Evolutionary conservation across 768 basidiomycete genomes (phyloP).

Genomic region (Hericium erinaceus): DNA sequence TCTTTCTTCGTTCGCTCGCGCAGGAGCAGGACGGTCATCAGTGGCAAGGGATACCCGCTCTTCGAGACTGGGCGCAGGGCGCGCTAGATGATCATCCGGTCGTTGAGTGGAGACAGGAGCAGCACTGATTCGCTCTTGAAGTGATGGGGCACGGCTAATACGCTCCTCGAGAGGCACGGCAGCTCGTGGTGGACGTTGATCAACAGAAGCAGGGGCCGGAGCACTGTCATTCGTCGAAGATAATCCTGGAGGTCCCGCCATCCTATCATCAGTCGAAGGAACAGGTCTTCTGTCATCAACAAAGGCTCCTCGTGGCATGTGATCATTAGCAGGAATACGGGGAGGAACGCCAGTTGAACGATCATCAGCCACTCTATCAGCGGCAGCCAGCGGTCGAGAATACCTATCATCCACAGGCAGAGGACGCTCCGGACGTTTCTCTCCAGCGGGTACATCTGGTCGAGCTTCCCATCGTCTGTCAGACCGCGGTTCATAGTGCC

Average conservation of each 20-base stretch:
- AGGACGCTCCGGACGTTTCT: conserved; percentile 8
- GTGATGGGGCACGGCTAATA: conserved; percentile 11
- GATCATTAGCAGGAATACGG: not conserved
- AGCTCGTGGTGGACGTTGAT: conserved; percentile 10
- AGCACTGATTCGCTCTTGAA: conserved; percentile 3
- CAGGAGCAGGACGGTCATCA: conserved; percentile 14
- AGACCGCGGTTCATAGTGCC: conserved; percentile 33
- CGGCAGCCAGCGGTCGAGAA: not conserved
- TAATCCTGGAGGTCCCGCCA: conserved; percentile 6
- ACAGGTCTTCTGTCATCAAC: conserved; percentile 15
- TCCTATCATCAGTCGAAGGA: conserved; percentile 3
- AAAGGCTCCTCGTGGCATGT: not conserved
- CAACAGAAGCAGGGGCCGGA: not conserved
- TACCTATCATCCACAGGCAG: conserved; percentile 13
- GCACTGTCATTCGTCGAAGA: conserved; percentile 5
- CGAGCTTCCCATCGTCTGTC: conserved; percentile 10
- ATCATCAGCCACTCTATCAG: conserved; percentile 8
- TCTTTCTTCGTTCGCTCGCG: conserved; percentile 2
- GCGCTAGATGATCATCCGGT: not conserved
- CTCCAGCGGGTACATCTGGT: conserved; percentile 5
- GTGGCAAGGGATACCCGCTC: conserved; percentile 15
- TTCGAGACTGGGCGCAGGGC: conserved; percentile 13
- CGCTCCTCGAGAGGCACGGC: conserved; percentile 14
- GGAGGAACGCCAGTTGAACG: not conserved
- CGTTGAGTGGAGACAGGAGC: conserved; percentile 2